Evolutionary conservation across 192 early-diverging fungal species (phyloP), one percentile per base, ranked within the genome.

Genomic region (Umbelopsis ramanniana): DNA sequence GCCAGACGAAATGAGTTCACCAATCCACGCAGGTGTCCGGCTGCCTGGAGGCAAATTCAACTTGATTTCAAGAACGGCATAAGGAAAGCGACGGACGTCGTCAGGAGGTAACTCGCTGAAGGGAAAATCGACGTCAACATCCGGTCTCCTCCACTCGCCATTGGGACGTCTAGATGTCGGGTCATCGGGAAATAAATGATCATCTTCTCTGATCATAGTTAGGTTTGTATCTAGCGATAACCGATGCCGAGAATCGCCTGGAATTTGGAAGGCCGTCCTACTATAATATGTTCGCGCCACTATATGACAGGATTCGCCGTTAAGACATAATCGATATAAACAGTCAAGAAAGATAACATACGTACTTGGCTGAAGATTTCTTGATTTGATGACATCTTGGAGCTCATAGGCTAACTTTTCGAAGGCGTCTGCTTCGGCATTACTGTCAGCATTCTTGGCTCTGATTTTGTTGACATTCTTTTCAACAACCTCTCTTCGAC

Each of bases 201-300:
- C 85, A 81, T 98, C 96, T 75, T 98, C 96, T 33, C 96, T 92
- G 70, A 96, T 92, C 88, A 97, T 91, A 67, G 92, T 90, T 66
- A 98, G 83, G 74, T 98, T 93, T 0, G 95, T 95, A 78, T 98
- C 96, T 6, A 98, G 83, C 23, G 94, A 95, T 38, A 98, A 93
- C 43, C 96, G 89, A 66, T 96, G 94, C 10, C 92, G 85, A 7
- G 93, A 86, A 83, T 98, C 96, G 15, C 93, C 95, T 1, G 96
- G 96, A 35, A 98, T 85, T 82, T 98, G 96, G 84, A 98, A 98
- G 17, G 96, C 96, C 21, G 94, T 96, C 68, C 96, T 90, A 82
- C 95, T 96, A 84, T 97, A 98, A 74, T 94, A 92, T 10, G 96
- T 94, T 67, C 96, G 88, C 73, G 95, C 79, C n/a, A 93, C 84